Base-by-base conservation (phyloP, 2,329 filamentous ascomycete genomes). In the Fusarium anthophilum region DNA sequence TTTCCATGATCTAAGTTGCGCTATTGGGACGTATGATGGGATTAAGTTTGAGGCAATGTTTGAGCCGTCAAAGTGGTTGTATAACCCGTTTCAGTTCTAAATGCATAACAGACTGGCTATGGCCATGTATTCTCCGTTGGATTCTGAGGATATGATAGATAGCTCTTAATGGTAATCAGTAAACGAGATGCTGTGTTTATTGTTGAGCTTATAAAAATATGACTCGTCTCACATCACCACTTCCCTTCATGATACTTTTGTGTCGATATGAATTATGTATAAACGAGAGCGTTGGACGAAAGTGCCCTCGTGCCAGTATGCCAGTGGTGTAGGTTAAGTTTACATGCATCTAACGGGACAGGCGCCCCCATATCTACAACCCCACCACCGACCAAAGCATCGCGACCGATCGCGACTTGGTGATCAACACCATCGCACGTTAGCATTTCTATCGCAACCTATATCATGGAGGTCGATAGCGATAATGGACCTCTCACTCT, bases 1-100 rank as follows among this genome's bases (percentile, higher is more conserved):
- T 0, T 87, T 89, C 57, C 89, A 92, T 75, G 93, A 96, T 80
- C 72, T 95, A 64, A 91, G 90, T 77, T 91, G 90, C 22, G 90
- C 92, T 2, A 86, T 96, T 51, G 93, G 94, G 3, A 88, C 91
- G 18, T 95, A 91, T 80, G 91, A 92, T 6, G 86, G 83, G n/a
- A 89, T 92, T 4, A 87, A 87, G 54, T 91, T 94, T 73, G 92
- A 94, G 81, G 88, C 92, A 15, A 84, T 90, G 13, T 91, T 94
- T 77, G 86, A 89, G 50, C 86, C 87, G 30, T 83, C 81, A 12
- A 84, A 84, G 79, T 94, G 92, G 91, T 75, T 86, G 80, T 93
- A 88, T 63, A 76, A 77, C 63, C 77, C 77, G 22, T 70, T 75
- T 54, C 71, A 47, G 26, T 61, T 79, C 28, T 80, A 54, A 70